Percentiles rank a stretch among this genome's conserved stretches.
phyloP scores from a whole-genome alignment of 441 rosid species.

The Manihot esculenta region DNA sequence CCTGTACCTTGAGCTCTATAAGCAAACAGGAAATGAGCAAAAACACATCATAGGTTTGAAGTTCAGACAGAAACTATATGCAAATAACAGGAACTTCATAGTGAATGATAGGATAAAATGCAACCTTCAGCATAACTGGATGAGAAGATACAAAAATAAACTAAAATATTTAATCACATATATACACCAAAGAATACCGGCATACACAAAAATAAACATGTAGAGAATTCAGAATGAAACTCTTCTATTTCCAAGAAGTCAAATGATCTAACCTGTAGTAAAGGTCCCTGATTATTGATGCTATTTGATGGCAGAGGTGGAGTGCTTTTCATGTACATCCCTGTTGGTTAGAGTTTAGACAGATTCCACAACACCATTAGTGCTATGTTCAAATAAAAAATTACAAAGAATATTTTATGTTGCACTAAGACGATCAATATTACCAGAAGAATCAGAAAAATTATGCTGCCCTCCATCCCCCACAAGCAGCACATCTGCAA shows the following conservation, averaged over 20 bases:
- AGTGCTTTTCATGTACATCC: conserved; percentile 63
- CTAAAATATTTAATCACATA: neutral
- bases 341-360: conserved; percentile 38
- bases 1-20: neutral
- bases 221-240: conserved; percentile 10
- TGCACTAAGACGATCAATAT: conserved; percentile 13
- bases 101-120: neutral
- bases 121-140: neutral
- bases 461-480: conserved; percentile 63
- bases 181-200: neutral
- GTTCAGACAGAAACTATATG: neutral
- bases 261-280: conserved; percentile 64
- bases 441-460: conserved; percentile 63
- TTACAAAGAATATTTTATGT: conserved; percentile 5
- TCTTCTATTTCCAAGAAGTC: neutral
- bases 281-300: conserved; percentile 57
- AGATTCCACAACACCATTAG: conserved; percentile 13
- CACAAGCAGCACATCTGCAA: conserved; percentile 64
- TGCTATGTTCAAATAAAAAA: conserved; percentile 13
- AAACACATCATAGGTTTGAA: neutral
- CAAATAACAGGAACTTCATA: neutral
- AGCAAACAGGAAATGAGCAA: neutral
- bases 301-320: conserved; percentile 59
- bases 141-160: neutral
- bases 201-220: neutral